Base-by-base conservation (phyloP, 2,329 filamentous ascomycete species). In the Colletotrichum paranaense region DNA sequence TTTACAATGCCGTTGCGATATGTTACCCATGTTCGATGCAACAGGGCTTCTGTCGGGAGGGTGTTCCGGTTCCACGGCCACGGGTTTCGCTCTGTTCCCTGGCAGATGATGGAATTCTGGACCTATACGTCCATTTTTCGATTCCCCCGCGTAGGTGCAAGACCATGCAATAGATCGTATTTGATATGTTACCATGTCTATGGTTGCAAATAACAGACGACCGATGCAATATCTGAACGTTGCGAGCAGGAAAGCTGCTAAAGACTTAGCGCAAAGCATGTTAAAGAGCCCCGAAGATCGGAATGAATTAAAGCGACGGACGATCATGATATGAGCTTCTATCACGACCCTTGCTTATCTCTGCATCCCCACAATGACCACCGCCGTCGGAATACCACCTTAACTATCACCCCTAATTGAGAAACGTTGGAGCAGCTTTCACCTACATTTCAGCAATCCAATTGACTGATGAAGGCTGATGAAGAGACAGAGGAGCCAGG, bases 331-430 rank as follows among this genome's bases (percentile, higher is more conserved):
- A 42, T 42, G 28, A 42, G 12, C 46, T 19, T 42, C 26, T 55
- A 56, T 69, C 55, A 24, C 28, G 2, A 73, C 67, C 70, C 70
- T 68, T 64, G 70, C 70, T 70, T 73, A 73, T 73, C 70, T 73
- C 70, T 57, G 14, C 32, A 49, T 49, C 42, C 42, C 42, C 42
- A 49, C 42, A 22, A 22, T 22, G 42, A 22, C 42, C 42, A 49
- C 3, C 7, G 42, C 16, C 42, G 19, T 19, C 42, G 16, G 16
- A 19, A 49, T n/a, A 49, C 42, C 19, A 49, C 42, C 42, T n/a
- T 19, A 9, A 8, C 42, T 8, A 49, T n/a, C 42, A 5, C 19
- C 42, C 19, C 19, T 49, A 19, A 22, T 4, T 22, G 8, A 22
- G 3, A 1, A 49, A n/a, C 0, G 42, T 49, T 49, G 7, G 8